These are phyloP conservation scores for Pilaira anomala DNA, from an alignment of 192 early-diverging fungal species.

Conservation along the genomic window DNA sequence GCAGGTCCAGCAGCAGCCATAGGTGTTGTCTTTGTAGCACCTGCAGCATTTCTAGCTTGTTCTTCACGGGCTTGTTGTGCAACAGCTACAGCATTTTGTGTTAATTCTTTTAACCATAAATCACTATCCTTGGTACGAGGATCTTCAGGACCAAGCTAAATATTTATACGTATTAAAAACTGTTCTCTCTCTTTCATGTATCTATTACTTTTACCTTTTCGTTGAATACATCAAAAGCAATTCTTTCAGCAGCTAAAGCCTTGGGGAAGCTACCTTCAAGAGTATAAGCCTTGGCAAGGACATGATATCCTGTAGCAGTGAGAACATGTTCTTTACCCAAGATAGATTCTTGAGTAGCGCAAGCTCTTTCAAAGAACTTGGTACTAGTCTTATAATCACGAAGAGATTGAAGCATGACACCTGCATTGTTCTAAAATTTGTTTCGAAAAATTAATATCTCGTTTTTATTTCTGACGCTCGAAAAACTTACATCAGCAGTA, in stretches of 20 bases:
- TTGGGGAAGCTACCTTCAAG: conserved; percentile 67
- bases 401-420: conserved; percentile 71
- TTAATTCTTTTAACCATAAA: conserved; percentile 65
- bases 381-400: conserved; percentile 56
- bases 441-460: conserved; percentile 8
- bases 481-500: conserved; percentile 66
- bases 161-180: neutral
- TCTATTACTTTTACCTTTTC: conserved; percentile 36
- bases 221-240: conserved; percentile 62
- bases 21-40: neutral
- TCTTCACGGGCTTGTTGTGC: conserved; percentile 26
- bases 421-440: conserved; percentile 56
- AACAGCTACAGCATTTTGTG: conserved; percentile 51
- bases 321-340: conserved; percentile 68
- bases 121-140: conserved; percentile 67
- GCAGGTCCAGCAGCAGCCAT: neutral
- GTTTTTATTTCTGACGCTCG: conserved; percentile 16
- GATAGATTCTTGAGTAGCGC: conserved; percentile 60
- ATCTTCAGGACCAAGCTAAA: conserved; percentile 67
- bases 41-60: neutral
- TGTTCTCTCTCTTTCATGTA: neutral
- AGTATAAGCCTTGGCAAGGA: conserved; percentile 74
- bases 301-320: conserved; percentile 68
- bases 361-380: conserved; percentile 70
- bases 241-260: conserved; percentile 69